Conservation (phyloP, 2,329 filamentous ascomycete genomes). For the Trichoderma breve region DNA sequence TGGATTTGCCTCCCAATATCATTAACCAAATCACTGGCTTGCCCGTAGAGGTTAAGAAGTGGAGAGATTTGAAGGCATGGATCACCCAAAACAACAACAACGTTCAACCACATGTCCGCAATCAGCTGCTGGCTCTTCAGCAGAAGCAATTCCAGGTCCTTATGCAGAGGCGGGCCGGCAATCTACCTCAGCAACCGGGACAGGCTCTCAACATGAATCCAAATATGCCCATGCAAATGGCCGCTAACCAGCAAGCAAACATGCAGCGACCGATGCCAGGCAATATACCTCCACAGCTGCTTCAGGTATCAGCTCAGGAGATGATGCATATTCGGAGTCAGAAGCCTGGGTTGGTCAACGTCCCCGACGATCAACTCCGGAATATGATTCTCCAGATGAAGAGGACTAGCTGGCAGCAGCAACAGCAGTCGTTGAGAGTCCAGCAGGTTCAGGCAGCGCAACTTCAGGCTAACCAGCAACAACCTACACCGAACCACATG, state of each 20-base stretch:
- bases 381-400: slow-evolving; percentile 35
- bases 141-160: slow-evolving; percentile 40
- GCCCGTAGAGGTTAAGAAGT: slow-evolving; percentile 48
- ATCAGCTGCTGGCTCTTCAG: slow-evolving; percentile 37
- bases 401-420: slow-evolving; percentile 32
- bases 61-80: slow-evolving; percentile 47
- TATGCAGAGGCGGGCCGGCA: slow-evolving; percentile 31
- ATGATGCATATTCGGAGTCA: slow-evolving; percentile 32
- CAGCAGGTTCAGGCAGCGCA: slow-evolving; percentile 37
- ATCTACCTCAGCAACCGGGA: slow-evolving; percentile 30
- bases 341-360: slow-evolving; percentile 27
- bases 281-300: slow-evolving; percentile 29
- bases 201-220: slow-evolving; percentile 32
- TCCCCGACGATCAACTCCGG: slow-evolving; percentile 37
- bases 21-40: slow-evolving; percentile 33
- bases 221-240: slow-evolving; percentile 26
- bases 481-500: slow-evolving; percentile 41
- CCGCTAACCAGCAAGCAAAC: slow-evolving; percentile 31
- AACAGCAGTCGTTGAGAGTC: slow-evolving; percentile 34
- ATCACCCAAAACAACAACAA: slow-evolving; percentile 38
- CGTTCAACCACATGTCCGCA: slow-evolving; percentile 32
- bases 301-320: slow-evolving; percentile 37
- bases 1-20: slow-evolving; percentile 45
- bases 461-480: slow-evolving; percentile 39
- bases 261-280: slow-evolving; percentile 27